Percentiles rank a stretch among this genome's conserved stretches.
Conservation (phyloP, 2,329 filamentous ascomycete genomes). For the Elsinoe ampelina region DNA sequence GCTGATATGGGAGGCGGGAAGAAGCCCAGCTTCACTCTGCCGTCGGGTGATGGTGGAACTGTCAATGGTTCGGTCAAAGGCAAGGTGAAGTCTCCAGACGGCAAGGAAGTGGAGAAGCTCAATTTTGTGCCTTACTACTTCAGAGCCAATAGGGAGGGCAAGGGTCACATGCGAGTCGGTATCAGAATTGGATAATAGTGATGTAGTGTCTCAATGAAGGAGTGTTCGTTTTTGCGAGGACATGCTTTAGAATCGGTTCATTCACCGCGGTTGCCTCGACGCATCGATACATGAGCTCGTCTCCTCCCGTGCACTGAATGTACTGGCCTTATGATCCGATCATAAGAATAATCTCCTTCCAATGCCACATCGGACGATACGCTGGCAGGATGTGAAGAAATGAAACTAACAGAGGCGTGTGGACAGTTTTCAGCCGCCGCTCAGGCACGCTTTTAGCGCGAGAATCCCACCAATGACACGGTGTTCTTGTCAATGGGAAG, state of each 20-base stretch:
- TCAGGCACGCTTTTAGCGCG: neutral
- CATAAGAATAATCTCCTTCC: too few species aligned
- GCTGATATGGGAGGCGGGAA: slow-evolving; percentile 5
- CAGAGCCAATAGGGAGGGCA: slow-evolving; percentile 46
- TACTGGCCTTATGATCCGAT: too few species aligned
- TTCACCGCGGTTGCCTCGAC: too few species aligned
- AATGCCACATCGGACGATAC: too few species aligned
- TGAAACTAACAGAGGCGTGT: too few species aligned
- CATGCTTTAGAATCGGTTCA: too few species aligned
- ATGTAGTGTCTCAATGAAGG: neutral
- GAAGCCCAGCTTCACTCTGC: slow-evolving; percentile 1
- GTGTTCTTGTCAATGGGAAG: neutral
- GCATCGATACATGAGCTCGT: too few species aligned
- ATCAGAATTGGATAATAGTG: neutral
- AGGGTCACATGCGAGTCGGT: slow-evolving; percentile 45
- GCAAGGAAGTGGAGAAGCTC: slow-evolving; percentile 27
- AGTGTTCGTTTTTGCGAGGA: too few species aligned
- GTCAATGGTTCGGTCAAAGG: neutral
- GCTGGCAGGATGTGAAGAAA: too few species aligned
- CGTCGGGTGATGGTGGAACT: neutral
- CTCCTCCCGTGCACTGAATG: too few species aligned
- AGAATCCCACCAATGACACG: neutral
- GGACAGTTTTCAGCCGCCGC: neutral
- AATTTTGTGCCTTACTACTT: slow-evolving; percentile 48
- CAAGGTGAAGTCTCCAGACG: neutral